Evolutionary conservation across 139 green algal species (phyloP).

Genomic region (Chlorokybus atmophyticus): DNA sequence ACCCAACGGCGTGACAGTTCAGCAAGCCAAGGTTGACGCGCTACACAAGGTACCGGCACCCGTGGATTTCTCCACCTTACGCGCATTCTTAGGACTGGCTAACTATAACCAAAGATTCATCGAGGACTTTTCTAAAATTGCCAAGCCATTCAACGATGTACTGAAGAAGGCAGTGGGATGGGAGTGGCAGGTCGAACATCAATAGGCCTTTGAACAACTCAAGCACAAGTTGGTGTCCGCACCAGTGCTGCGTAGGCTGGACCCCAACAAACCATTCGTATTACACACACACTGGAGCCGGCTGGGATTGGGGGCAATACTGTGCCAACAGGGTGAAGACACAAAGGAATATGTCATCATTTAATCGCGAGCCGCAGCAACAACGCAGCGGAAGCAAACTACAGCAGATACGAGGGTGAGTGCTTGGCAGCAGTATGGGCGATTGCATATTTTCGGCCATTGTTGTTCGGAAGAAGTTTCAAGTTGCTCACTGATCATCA

Average conservation of each 20-base stretch:
- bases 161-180: background rate
- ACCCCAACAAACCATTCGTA: background rate
- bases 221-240: background rate
- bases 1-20: background rate
- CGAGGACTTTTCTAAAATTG: background rate
- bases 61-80: background rate
- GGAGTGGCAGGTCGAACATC: background rate
- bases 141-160: background rate
- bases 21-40: background rate
- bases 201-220: background rate
- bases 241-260: background rate
- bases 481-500: too few species aligned
- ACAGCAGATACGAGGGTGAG: too few species aligned
- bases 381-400: too few species aligned
- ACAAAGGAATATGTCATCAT: conserved; percentile 4
- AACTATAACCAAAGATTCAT: conserved; percentile 3
- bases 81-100: too few species aligned
- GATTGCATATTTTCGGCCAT: too few species aligned
- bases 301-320: conserved; percentile 1
- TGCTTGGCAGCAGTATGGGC: too few species aligned
- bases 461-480: too few species aligned
- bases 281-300: conserved; percentile 4
- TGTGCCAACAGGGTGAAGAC: background rate
- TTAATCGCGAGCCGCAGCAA: too few species aligned
- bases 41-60: background rate